A percentile compares a stretch with the other conserved stretches of the same genome.
Evolutionary conservation across 768 basidiomycete genomes (phyloP).

Genomic region (Tylopilus plumbeoviolaceoides): DNA sequence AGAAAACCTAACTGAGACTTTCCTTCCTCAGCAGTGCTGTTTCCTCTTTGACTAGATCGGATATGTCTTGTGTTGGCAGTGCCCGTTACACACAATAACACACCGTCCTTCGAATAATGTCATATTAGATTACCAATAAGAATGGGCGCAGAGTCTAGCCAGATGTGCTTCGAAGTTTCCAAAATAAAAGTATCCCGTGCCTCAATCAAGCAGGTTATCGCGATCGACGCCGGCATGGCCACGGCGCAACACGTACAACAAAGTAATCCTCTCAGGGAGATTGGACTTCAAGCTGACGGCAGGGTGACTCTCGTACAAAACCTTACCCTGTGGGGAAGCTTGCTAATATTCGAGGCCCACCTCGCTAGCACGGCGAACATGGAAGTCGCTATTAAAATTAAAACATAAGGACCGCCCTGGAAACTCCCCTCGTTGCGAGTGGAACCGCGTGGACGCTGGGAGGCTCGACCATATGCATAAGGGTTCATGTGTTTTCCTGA

Average conservation of each 20-base stretch:
- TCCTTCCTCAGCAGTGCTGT: neutral
- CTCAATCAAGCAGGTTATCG: slow-evolving; percentile 26
- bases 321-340: slow-evolving; percentile 18
- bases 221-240: slow-evolving; percentile 27
- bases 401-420: slow-evolving; percentile 11
- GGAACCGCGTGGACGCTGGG: slow-evolving; percentile 24
- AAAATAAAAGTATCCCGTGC: slow-evolving; percentile 12
- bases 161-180: slow-evolving; percentile 4
- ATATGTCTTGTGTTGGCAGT: slow-evolving; percentile 3
- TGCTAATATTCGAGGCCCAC: slow-evolving; percentile 1
- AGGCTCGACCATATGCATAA: slow-evolving; percentile 33
- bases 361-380: slow-evolving; percentile 4
- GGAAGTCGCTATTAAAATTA: slow-evolving; percentile 10
- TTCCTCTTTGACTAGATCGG: neutral
- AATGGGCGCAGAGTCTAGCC: slow-evolving; percentile 11
- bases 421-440: slow-evolving; percentile 14
- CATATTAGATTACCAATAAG: slow-evolving; percentile 11
- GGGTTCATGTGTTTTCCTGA: slow-evolving; percentile 27
- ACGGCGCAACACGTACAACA: slow-evolving; percentile 17
- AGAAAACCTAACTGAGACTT: neutral
- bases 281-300: slow-evolving; percentile 52
- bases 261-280: slow-evolving; percentile 47
- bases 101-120: slow-evolving; percentile 2
- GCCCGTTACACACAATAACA: slow-evolving; percentile 5
- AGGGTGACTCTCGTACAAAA: slow-evolving; percentile 5